Evolutionary conservation across 352 stramenopile species (phyloP), one percentile per base, ranked within the genome.

Genomic region (Phytophthora crassamura): DNA sequence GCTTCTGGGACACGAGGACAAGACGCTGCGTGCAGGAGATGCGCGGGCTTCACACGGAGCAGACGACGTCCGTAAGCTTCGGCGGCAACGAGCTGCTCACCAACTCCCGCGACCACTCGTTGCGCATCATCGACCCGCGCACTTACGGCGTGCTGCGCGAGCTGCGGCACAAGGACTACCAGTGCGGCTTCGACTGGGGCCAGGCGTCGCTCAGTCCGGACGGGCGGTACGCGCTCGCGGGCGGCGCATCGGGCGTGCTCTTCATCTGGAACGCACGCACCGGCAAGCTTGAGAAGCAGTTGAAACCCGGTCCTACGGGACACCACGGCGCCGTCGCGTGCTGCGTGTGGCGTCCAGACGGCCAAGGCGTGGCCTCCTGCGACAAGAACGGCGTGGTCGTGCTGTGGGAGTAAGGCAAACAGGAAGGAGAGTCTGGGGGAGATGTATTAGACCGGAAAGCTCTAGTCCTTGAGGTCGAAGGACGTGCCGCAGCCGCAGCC

Each of bases 401-500:
- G 51, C 69, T 95, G 28, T 95, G 84, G 86, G 80, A 90, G 63
- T 92, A 57, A 84, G 20, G 25, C 15, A 41, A 34, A 20, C 20
- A 34, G 18, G 35, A 32, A 15, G 52, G 58, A 33, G 16, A 49
- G 22, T 62, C 32, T 18, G 25, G 7, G 9, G 20, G 41, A 14
- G 15, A 6, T 50, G 36, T 10, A 54, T 43, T 49, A 7, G 20
- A 12, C 25, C n/a, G n/a, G n/a, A 54, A 20, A 22, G 18, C 7
- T 5, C 71, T 80, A 96, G 48, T 93, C 82, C 79, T 99, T 99
- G 46, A 99, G 77, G 25, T 98, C 97, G 83, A 99, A 99, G 25
- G 93, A 99, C 42, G 78, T 96, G 45, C 97, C 98, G 78, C 98
- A 99, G 53, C 98, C 97, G 79, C 98, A 99, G 55, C 97, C 97